Conservation (phyloP, 2,329 filamentous ascomycete species). For the Neonectria neomacrospora region DNA sequence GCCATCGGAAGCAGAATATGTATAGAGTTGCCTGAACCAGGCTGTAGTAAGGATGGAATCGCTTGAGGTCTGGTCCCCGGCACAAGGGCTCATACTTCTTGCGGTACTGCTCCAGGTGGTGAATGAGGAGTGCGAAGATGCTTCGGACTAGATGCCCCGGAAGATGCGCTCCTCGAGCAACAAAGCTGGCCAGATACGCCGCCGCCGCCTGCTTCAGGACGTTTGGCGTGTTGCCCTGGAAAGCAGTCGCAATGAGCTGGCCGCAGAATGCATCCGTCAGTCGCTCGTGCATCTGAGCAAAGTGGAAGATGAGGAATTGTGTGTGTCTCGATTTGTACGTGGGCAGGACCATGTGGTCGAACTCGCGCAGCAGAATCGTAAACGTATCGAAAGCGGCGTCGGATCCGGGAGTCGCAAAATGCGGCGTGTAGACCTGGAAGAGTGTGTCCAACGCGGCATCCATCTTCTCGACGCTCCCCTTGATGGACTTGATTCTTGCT, state of each 20-base stretch:
- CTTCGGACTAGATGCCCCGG: slow-evolving; percentile 79
- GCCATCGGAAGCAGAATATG: slow-evolving; percentile 98
- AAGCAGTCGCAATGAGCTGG: slow-evolving; percentile 66
- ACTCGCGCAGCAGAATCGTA: slow-evolving; percentile 84
- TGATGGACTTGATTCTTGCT: slow-evolving; percentile 75
- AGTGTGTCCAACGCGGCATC: slow-evolving; percentile 89
- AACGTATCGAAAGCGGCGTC: slow-evolving; percentile 78
- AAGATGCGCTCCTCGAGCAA: slow-evolving; percentile 88
- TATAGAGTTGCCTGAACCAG: slow-evolving; percentile 91
- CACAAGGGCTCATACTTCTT: slow-evolving; percentile 77
- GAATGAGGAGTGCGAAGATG: slow-evolving; percentile 82
- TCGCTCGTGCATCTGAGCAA: slow-evolving; percentile 82
- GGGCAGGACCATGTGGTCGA: slow-evolving; percentile 86
- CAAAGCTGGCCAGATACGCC: slow-evolving; percentile 93
- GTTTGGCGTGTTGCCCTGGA: slow-evolving; percentile 73
- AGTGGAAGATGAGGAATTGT: slow-evolving; percentile 96
- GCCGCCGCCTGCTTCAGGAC: slow-evolving; percentile 85
- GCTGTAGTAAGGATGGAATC: slow-evolving; percentile 87
- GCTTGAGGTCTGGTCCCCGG: slow-evolving; percentile 84
- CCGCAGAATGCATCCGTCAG: slow-evolving; percentile 87
- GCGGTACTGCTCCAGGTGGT: slow-evolving; percentile 81
- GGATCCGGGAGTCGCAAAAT: slow-evolving; percentile 75
- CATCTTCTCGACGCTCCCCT: slow-evolving; percentile 88
- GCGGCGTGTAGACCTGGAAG: slow-evolving; percentile 82
- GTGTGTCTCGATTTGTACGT: slow-evolving; percentile 93